These are phyloP conservation scores for Limonomyces culmigenus DNA, from an alignment of 1,284 basidiomycete species.

Conservation along the genomic window DNA sequence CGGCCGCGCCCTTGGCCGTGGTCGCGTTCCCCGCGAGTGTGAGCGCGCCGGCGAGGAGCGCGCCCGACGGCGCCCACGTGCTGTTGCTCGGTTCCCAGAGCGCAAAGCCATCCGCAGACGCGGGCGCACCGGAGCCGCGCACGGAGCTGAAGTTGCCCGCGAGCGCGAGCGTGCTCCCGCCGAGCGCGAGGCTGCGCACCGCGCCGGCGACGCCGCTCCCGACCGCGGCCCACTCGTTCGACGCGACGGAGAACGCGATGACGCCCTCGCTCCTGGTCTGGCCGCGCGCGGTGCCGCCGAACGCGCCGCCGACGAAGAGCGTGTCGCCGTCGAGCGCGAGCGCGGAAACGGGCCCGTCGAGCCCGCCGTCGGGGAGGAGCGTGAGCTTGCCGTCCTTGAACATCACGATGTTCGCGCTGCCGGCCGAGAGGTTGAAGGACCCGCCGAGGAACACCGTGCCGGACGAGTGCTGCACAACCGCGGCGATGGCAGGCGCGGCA, in stretches of 20 bases:
- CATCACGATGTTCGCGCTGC: conserved; percentile 55
- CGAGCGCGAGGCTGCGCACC: conserved; percentile 44
- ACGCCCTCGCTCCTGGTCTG: conserved; percentile 43
- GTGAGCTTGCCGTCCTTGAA: conserved; percentile 46
- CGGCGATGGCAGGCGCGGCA: conserved; percentile 24
- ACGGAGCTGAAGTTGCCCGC: conserved; percentile 63
- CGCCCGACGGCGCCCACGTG: conserved; percentile 58
- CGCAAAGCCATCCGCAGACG: conserved; percentile 52
- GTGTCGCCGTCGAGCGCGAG: conserved; percentile 39
- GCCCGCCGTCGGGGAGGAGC: conserved; percentile 39
- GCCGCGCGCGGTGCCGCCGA: conserved; percentile 47
- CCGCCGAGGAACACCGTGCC: conserved; percentile 66
- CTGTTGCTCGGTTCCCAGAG: conserved; percentile 52
- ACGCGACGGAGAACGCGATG: conserved; percentile 59
- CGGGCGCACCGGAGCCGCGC: conserved; percentile 18
- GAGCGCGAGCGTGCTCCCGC: conserved; percentile 38
- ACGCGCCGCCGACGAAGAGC: conserved; percentile 77
- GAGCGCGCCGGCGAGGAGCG: conserved; percentile 61
- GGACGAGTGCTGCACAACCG: conserved; percentile 49
- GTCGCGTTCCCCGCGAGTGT: conserved; percentile 53
- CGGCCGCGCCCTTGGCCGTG: conserved; percentile 17
- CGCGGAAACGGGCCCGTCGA: conserved; percentile 65
- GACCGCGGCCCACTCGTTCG: conserved; percentile 56
- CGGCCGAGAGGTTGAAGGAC: conserved; percentile 46
- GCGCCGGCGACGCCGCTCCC: conserved; percentile 64